Base-by-base conservation (phyloP, 306 rosid species). In the Casuarina glauca region DNA sequence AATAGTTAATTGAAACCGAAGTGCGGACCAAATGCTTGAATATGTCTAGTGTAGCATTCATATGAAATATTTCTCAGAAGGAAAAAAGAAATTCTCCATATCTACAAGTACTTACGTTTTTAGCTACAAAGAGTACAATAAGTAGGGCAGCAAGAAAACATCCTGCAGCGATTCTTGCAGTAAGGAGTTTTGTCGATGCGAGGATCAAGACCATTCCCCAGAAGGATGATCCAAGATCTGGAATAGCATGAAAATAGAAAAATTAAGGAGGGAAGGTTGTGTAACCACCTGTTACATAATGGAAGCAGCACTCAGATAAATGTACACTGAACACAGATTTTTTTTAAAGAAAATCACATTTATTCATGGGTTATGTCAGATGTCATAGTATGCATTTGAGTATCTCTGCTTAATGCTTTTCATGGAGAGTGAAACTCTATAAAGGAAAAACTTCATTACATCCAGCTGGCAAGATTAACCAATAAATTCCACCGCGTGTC, bases 401-500 rank as follows among this genome's bases (percentile, higher is more conserved):
- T 39, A 38, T 6, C 20, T 80, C 48, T 61, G 10, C 43, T 35
- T 62, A 54, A 9, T 9, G 38, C 32, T 32, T 38, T n/a, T 6
- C 70, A 62, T 70, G 3, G 17, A 39, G 8, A 72, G 6, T n/a
- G 4, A 52, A 48, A 78, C 48, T 26, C 17, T 32, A 66, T 32
- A 1, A 55, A 71, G 2, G 73, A 73, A 3, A 46, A 68, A 55
- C 36, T 19, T 64, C 77, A 50, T 45, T 89, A 90, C 94, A 90
- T 90, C 94, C 94, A 3, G 94, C 94, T 0, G 92, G 94, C 79
- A 90, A 71, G 84, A 90, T 90, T 36, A 90, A 49, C 88, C 87
- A 84, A 84, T 86, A 90, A 58, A 88, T n/a, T 75, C 94, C 94
- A 73, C 92, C 94, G 38, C 92, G 92, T n/a, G 94, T 90, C 72